Conservation (phyloP, 2,329 filamentous ascomycete species). For the Periconia macrospinosa region DNA sequence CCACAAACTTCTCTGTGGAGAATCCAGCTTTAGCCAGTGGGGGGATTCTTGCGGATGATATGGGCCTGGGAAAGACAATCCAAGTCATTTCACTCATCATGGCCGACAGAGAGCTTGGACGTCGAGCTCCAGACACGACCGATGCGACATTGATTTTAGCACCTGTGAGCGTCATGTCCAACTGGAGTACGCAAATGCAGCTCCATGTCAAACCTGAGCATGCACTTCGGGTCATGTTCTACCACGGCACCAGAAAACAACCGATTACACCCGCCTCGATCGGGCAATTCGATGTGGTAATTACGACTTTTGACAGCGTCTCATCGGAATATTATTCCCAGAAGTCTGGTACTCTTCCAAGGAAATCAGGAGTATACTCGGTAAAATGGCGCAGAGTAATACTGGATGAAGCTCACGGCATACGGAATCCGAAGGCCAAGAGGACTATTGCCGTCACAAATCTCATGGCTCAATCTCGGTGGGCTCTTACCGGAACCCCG, state of each 20-base stretch:
- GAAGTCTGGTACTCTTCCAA: slow-evolving; percentile 39
- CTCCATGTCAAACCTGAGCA: slow-evolving; percentile 69
- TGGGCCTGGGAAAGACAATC: slow-evolving; percentile 89
- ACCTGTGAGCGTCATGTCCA: slow-evolving; percentile 85
- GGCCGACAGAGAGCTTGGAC: slow-evolving; percentile 48
- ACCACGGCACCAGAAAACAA: slow-evolving; percentile 66
- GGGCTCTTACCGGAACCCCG: slow-evolving; percentile 65
- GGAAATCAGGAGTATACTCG: slow-evolving; percentile 55
- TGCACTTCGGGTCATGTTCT: slow-evolving; percentile 68
- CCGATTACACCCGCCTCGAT: slow-evolving; percentile 58
- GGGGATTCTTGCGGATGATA: slow-evolving; percentile 87
- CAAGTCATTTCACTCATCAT: slow-evolving; percentile 82
- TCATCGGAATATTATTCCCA: slow-evolving; percentile 63
- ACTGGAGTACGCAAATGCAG: slow-evolving; percentile 80
- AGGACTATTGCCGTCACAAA: slow-evolving; percentile 68
- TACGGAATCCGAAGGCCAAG: slow-evolving; percentile 77
- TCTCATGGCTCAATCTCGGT: slow-evolving; percentile 71
- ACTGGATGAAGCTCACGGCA: slow-evolving; percentile 62
- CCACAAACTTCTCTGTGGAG: slow-evolving; percentile 67
- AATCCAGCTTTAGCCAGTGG: slow-evolving; percentile 71
- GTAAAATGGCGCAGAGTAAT: slow-evolving; percentile 72
- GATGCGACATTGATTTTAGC: slow-evolving; percentile 76
- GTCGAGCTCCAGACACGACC: slow-evolving; percentile 18
- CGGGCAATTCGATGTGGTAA: slow-evolving; percentile 70
- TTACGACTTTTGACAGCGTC: slow-evolving; percentile 83